Percentiles rank a stretch among this genome's conserved stretches.
These are phyloP conservation scores for Candida neerlandica DNA, from an alignment of 1,139 yeast genomes.

Conservation along the genomic window DNA sequence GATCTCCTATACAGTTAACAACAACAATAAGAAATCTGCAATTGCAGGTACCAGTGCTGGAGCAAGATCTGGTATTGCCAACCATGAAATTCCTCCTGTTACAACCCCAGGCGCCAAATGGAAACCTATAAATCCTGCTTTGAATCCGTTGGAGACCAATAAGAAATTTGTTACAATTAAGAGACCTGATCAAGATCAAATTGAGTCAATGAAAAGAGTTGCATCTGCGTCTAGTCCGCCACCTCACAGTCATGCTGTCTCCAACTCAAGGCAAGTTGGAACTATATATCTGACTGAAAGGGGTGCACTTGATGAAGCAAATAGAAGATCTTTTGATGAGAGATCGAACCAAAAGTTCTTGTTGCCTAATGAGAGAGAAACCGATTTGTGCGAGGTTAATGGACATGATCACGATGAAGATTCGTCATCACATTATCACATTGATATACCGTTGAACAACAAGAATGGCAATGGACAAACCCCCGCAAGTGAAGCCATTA, in stretches of 20 bases:
- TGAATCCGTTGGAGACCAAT: slow-evolving; percentile 75
- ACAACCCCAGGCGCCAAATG: slow-evolving; percentile 24
- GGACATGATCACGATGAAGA: slow-evolving; percentile 5
- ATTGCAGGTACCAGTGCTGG: not conserved
- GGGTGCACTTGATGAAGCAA: slow-evolving; percentile 48
- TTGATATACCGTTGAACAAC: slow-evolving; percentile 9
- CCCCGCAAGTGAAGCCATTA: slow-evolving; percentile 4
- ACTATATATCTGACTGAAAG: slow-evolving; percentile 52
- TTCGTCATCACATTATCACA: slow-evolving; percentile 7
- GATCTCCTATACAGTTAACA: slow-evolving; percentile 14
- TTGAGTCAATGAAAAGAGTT: slow-evolving; percentile 27
- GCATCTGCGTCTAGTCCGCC: slow-evolving; percentile 17
- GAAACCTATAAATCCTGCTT: slow-evolving; percentile 73
- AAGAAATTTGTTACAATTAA: slow-evolving; percentile 73
- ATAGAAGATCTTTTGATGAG: slow-evolving; percentile 17
- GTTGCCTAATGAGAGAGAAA: slow-evolving; percentile 31
- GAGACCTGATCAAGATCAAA: slow-evolving; percentile 42
- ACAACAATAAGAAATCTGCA: slow-evolving; percentile 4
- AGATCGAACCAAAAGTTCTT: slow-evolving; percentile 20
- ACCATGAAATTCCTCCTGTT: slow-evolving; percentile 5
- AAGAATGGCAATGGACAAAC: not conserved
- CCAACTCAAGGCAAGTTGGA: slow-evolving; percentile 25
- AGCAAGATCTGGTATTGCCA: not conserved
- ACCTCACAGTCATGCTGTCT: not conserved
- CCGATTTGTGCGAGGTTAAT: slow-evolving; percentile 31